These are phyloP conservation scores for Cutaneotrichosporon sp. DNA, from an alignment of 1,284 basidiomycete genomes.

Conservation along the genomic window DNA sequence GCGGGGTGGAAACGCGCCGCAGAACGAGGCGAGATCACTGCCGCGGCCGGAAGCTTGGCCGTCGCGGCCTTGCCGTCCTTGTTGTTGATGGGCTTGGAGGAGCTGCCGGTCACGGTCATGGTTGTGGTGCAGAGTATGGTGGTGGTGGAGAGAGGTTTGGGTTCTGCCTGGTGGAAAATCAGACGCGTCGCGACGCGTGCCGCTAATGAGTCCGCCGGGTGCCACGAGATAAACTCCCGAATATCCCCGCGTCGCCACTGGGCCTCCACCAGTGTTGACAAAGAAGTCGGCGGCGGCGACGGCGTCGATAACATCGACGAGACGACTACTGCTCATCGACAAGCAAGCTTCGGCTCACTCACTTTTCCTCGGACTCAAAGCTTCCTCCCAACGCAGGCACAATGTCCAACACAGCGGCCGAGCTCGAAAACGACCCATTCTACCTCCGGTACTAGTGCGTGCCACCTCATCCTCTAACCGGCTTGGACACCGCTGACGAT, in stretches of 20 bases:
- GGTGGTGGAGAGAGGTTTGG: background rate
- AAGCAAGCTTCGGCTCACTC: too few species aligned
- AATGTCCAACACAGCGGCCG: conserved; percentile 13
- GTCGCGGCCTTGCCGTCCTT: conserved; percentile 9
- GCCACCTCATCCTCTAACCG: conserved; percentile 27
- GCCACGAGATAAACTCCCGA: conserved; percentile 6
- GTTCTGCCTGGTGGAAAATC: conserved; percentile 4
- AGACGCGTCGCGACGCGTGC: conserved; percentile 10
- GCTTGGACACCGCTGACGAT: conserved; percentile 15
- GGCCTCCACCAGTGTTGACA: background rate
- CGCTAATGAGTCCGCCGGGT: background rate
- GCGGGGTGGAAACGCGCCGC: conserved; percentile 3
- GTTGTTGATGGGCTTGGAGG: background rate
- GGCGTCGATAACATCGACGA: background rate
- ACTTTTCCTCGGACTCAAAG: too few species aligned
- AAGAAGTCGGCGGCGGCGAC: background rate
- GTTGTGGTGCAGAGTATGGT: background rate
- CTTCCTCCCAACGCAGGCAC: too few species aligned
- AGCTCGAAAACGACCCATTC: conserved; percentile 60
- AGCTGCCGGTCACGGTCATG: conserved; percentile 1
- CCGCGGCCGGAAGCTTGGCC: conserved; percentile 5
- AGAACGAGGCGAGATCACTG: background rate
- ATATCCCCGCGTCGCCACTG: conserved; percentile 8
- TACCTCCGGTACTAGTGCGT: conserved; percentile 63
- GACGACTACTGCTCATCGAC: background rate